phyloP scores from a whole-genome alignment of 176 grass and related monocot species.

The Triticum urartu region DNA sequence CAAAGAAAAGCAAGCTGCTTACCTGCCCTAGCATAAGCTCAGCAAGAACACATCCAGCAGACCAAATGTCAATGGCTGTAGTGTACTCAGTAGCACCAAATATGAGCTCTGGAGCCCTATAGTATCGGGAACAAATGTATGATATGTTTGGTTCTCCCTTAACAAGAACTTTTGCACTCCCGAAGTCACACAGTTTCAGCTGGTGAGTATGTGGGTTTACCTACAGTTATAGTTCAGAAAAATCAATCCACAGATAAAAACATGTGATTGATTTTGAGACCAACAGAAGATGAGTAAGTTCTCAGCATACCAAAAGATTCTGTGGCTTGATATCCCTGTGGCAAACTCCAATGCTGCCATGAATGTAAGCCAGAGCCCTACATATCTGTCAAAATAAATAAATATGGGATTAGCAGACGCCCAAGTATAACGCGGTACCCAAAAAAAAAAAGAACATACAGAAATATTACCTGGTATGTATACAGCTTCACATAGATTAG shows the following conservation, averaged over 20 bases:
- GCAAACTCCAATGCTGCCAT: slow-evolving; percentile 77
- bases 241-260: slow-evolving; percentile 12
- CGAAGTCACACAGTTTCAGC: slow-evolving; percentile 78
- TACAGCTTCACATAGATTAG: slow-evolving; percentile 83
- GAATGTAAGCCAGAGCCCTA: slow-evolving; percentile 78
- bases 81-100: slow-evolving; percentile 85
- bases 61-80: slow-evolving; percentile 81
- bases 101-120: slow-evolving; percentile 82
- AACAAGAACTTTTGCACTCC: slow-evolving; percentile 82
- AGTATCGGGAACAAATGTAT: slow-evolving; percentile 81
- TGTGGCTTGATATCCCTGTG: slow-evolving; percentile 86
- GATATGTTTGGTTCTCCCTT: slow-evolving; percentile 89
- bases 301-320: slow-evolving; percentile 73
- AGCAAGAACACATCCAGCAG: slow-evolving; percentile 85
- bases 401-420: background rate
- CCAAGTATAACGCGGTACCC: background rate
- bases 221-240: slow-evolving; percentile 21
- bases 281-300: background rate
- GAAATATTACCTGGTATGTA: slow-evolving; percentile 63
- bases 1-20: background rate
- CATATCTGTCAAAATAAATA: slow-evolving; percentile 53
- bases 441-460: background rate
- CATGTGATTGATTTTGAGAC: background rate
- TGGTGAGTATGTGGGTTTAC: slow-evolving; percentile 83
- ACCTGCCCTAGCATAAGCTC: slow-evolving; percentile 84